These are phyloP conservation scores for Xylaria curta DNA, from an alignment of 495 filamentous ascomycete genomes.

Conservation along the genomic window DNA sequence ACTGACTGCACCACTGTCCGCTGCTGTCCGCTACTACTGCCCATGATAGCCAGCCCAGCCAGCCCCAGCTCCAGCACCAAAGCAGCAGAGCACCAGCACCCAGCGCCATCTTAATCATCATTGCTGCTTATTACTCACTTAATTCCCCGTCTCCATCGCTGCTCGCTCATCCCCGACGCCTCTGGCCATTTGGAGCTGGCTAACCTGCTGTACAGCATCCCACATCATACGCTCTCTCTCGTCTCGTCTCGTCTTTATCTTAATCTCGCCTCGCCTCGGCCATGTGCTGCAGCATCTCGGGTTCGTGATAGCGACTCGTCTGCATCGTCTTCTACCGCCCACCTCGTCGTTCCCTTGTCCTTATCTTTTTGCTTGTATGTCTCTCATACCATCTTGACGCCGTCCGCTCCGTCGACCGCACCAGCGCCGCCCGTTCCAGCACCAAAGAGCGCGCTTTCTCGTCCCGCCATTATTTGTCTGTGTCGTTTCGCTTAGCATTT, in stretches of 20 bases:
- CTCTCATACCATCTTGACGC: constrained; percentile 21
- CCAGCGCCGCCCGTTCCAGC: constrained; percentile 5
- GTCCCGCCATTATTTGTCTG: neutral
- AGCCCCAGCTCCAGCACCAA: constrained; percentile 10
- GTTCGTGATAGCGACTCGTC: constrained; percentile 25
- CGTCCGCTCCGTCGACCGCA: constrained; percentile 23
- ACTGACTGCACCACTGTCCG: neutral
- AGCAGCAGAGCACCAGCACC: neutral
- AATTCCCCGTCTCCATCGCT: constrained; percentile 5
- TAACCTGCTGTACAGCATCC: constrained; percentile 18
- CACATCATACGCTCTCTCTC: constrained; percentile 21
- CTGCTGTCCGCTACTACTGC: no score
- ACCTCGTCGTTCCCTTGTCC: neutral
- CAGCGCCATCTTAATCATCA: neutral
- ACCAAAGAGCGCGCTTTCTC: neutral
- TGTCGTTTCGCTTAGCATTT: neutral
- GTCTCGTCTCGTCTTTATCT: neutral
- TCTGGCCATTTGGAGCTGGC: constrained; percentile 16
- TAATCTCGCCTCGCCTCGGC: constrained; percentile 5
- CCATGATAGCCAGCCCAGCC: constrained; percentile 10
- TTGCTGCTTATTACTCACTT: neutral
- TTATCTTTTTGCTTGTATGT: constrained; percentile 25
- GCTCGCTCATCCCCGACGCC: constrained; percentile 16
- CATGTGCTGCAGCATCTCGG: constrained; percentile 22
- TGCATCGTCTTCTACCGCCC: constrained; percentile 5